Percentiles rank a stretch among this genome's conserved stretches.
Evolutionary conservation across 176 grass and related monocot species (phyloP).

Genomic region (Musa troglodytarum): DNA sequence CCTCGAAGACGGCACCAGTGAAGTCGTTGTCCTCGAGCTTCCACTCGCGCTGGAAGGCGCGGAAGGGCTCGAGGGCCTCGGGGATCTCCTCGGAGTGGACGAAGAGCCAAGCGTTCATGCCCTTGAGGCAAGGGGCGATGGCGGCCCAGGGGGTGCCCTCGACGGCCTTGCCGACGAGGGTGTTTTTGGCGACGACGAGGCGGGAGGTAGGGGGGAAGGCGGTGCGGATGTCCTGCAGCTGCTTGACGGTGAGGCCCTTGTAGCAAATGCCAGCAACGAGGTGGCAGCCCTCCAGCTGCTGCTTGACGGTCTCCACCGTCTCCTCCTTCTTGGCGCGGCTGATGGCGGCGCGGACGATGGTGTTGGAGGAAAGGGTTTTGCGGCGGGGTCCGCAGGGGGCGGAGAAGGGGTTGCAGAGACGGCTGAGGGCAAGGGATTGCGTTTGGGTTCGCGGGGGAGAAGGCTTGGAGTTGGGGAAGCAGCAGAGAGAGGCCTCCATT

Average conservation of each 20-base stretch:
- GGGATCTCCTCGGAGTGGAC: slow-evolving; percentile 97
- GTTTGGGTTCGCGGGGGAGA: not conserved
- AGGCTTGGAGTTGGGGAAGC: not conserved
- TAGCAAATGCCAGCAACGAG: slow-evolving; percentile 71
- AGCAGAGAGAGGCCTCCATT: slow-evolving; percentile 15
- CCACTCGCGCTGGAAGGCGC: slow-evolving; percentile 85
- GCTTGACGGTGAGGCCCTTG: slow-evolving; percentile 66
- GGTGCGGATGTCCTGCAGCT: slow-evolving; percentile 38
- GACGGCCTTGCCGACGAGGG: slow-evolving; percentile 62
- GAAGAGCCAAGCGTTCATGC: slow-evolving; percentile 98
- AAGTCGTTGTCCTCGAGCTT: slow-evolving; percentile 80
- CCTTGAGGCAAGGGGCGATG: slow-evolving; percentile 56
- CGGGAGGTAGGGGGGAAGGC: slow-evolving; percentile 14
- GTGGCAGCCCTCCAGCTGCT: slow-evolving; percentile 64
- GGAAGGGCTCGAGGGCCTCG: slow-evolving; percentile 65
- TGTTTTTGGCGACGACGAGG: slow-evolving; percentile 85
- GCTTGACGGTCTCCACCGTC: slow-evolving; percentile 42
- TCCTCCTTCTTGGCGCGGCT: slow-evolving; percentile 36
- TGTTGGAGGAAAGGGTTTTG: not conserved
- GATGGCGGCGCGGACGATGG: slow-evolving; percentile 37
- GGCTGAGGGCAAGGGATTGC: not conserved
- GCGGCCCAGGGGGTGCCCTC: slow-evolving; percentile 74
- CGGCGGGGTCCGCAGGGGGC: not conserved
- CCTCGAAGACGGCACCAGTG: slow-evolving; percentile 86
- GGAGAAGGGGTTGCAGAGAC: not conserved